Percentiles rank a stretch among this genome's conserved stretches.
These are phyloP conservation scores for Mortierella antarctica DNA, from an alignment of 192 early-diverging fungal species.

Conservation along the genomic window DNA sequence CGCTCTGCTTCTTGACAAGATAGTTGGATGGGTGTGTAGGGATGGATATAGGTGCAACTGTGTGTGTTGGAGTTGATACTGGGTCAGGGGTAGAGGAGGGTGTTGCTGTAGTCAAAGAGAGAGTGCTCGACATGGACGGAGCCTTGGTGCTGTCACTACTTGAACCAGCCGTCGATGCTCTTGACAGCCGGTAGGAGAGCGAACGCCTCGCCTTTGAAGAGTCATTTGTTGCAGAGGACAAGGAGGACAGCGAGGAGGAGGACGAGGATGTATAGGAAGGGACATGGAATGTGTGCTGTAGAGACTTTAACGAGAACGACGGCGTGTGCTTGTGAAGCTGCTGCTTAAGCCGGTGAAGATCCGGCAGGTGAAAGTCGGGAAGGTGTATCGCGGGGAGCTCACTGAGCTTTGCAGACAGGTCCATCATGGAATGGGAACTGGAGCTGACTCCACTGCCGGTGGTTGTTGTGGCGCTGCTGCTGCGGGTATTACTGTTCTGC, in stretches of 20 bases:
- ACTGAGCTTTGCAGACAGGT: slow-evolving; percentile 13
- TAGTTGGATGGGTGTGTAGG: slow-evolving; percentile 43
- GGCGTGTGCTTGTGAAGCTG: slow-evolving; percentile 50
- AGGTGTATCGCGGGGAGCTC: slow-evolving; percentile 29
- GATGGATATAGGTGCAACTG: slow-evolving; percentile 23
- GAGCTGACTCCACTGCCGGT: no score
- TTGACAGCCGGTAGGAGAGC: neutral
- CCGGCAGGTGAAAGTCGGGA: slow-evolving; percentile 49
- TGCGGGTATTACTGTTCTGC: neutral
- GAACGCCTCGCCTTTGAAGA: slow-evolving; percentile 4
- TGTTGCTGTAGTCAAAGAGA: neutral
- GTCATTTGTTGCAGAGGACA: slow-evolving; percentile 5
- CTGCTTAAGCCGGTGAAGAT: slow-evolving; percentile 36
- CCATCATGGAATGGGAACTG: no score
- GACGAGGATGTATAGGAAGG: slow-evolving; percentile 32
- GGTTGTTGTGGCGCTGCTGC: neutral
- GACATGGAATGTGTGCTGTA: slow-evolving; percentile 38
- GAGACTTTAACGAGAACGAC: slow-evolving; percentile 45
- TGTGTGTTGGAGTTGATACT: neutral
- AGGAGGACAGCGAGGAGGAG: slow-evolving; percentile 10
- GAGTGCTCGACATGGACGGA: no score
- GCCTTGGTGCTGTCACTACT: neutral
- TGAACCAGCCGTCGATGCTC: neutral
- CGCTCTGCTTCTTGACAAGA: slow-evolving; percentile 27
- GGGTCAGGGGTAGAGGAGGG: no score